Evolutionary conservation across 805 yeast species (phyloP).

Genomic region (Candida anglica): DNA sequence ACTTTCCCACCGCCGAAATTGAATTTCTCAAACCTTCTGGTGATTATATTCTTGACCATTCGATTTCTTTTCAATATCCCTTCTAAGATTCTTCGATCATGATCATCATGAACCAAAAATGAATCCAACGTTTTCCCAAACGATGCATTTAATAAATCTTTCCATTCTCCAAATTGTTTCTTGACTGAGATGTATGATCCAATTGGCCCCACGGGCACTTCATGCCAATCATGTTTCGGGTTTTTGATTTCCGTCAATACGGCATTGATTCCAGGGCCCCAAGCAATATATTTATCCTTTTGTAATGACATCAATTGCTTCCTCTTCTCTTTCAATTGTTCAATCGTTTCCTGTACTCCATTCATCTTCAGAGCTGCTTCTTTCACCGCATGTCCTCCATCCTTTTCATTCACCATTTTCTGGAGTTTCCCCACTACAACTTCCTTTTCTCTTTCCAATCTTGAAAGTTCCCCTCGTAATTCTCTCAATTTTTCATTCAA

Average conservation of each 20-base stretch:
- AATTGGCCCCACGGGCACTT: conserved; percentile 74
- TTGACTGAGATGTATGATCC: conserved; percentile 61
- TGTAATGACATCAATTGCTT: conserved; percentile 13
- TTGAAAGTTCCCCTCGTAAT: conserved; percentile 14
- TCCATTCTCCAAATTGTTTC: conserved; percentile 52
- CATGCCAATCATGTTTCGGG: conserved; percentile 28
- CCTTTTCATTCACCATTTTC: conserved; percentile 9
- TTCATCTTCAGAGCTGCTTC: conserved; percentile 16
- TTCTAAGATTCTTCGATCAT: conserved; percentile 46
- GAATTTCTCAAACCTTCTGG: conserved; percentile 55
- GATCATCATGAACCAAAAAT: conserved; percentile 62
- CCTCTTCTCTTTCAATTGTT: conserved; percentile 8
- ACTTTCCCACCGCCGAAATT: conserved; percentile 48
- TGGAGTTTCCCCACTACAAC: conserved; percentile 11
- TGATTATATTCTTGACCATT: conserved; percentile 39
- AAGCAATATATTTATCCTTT: conserved; percentile 42
- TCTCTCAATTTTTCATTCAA: conserved; percentile 15
- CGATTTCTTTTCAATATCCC: conserved; percentile 25
- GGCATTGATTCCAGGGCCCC: conserved; percentile 33
- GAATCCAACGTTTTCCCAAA: conserved; percentile 50
- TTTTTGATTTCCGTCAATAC: conserved; percentile 40
- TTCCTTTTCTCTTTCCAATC: conserved; percentile 17
- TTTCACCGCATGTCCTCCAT: conserved; percentile 2
- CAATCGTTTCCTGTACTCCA: conserved; percentile 20
- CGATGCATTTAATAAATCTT: conserved; percentile 53